Percentiles rank a stretch among this genome's conserved stretches.
These are phyloP conservation scores for Apiospora rasikravindrae DNA, from an alignment of 2,329 filamentous ascomycete genomes.

Conservation along the genomic window DNA sequence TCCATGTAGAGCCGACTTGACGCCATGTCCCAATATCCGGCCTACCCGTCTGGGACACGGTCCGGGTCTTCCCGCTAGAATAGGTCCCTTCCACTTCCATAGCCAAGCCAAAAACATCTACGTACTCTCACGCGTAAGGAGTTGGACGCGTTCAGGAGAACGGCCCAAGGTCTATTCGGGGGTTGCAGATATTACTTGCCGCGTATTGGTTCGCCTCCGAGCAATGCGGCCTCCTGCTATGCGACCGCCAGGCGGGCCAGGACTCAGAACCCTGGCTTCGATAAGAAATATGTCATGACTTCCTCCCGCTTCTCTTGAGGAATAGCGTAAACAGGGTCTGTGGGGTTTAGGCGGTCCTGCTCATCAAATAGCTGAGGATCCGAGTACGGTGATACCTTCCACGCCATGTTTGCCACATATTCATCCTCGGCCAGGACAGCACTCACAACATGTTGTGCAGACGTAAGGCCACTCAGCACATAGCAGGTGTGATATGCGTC, in stretches of 20 bases:
- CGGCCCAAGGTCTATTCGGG: slow-evolving; percentile 9
- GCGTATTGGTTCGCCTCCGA: slow-evolving; percentile 38
- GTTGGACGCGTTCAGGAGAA: slow-evolving; percentile 9
- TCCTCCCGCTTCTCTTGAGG: slow-evolving; percentile 71
- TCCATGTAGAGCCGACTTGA: not conserved
- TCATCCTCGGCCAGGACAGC: slow-evolving; percentile 40
- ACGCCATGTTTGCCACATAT: slow-evolving; percentile 43
- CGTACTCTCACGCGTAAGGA: slow-evolving; percentile 15
- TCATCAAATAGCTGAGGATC: slow-evolving; percentile 71
- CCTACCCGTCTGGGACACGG: slow-evolving; percentile 20
- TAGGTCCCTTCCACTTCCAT: not conserved
- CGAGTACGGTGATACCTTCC: slow-evolving; percentile 52
- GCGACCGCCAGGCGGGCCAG: slow-evolving; percentile 35
- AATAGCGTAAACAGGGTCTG: slow-evolving; percentile 87
- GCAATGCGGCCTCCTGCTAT: slow-evolving; percentile 38
- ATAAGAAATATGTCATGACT: slow-evolving; percentile 68
- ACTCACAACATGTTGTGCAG: slow-evolving; percentile 70
- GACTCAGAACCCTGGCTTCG: slow-evolving; percentile 60
- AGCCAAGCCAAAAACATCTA: slow-evolving; percentile 11
- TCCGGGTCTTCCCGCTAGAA: slow-evolving; percentile 19
- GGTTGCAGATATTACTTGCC: slow-evolving; percentile 25
- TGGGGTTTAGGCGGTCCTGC: slow-evolving; percentile 69
- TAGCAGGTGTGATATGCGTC: slow-evolving; percentile 96
- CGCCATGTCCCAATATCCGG: slow-evolving; percentile 14
- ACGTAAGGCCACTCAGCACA: slow-evolving; percentile 83